Base-by-base conservation (phyloP, 2,329 filamentous ascomycete genomes). In the Dothistroma pini region DNA sequence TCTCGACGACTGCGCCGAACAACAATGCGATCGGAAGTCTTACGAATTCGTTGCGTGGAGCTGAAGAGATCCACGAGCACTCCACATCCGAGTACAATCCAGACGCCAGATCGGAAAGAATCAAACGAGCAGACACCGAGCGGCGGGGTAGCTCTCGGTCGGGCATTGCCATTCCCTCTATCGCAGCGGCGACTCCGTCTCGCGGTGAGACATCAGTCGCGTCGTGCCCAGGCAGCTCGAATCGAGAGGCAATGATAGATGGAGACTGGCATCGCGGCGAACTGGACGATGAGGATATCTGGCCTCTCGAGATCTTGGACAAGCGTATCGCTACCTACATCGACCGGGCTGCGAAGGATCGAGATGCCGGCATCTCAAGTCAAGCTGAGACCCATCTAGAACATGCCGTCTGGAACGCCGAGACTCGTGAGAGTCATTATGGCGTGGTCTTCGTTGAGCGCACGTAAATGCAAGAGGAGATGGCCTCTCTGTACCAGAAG, bases 371-470 rank as follows among this genome's bases (percentile, higher is more conserved):
- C 16, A 63, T 66, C 22, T 64, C 61, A 55, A 65, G 63, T 44
- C 65, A 68, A 50, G 66, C 66, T 29, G 67, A 69, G 52, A 44
- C 32, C 25, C 63, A 66, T 49, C 60, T 68, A 5, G 21, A 62
- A 21, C 41, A 56, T 11, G 66, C 67, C 8, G 62, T 65, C 34
- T 54, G 61, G 5, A 59, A 65, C 55, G 65, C 61, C 5, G 57
- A 65, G 32, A 48, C 56, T 14, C 52, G 63, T 22, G 63, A 66
- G 48, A 35, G 31, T 11, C 57, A 63, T 31, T 66, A 69, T 44
- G 47, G 56, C 4, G 56, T 65, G 29, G 29, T 57, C 5, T 69
- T 69, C 25, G 35, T 47, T 12, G 59, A 64, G 44, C 54, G 58
- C 25, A 54, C 51, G 6, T 35, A 61, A 49, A 54, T 68, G 51